Evolutionary conservation across 768 basidiomycete genomes (phyloP).

Genomic region (Auriculariales sp.): DNA sequence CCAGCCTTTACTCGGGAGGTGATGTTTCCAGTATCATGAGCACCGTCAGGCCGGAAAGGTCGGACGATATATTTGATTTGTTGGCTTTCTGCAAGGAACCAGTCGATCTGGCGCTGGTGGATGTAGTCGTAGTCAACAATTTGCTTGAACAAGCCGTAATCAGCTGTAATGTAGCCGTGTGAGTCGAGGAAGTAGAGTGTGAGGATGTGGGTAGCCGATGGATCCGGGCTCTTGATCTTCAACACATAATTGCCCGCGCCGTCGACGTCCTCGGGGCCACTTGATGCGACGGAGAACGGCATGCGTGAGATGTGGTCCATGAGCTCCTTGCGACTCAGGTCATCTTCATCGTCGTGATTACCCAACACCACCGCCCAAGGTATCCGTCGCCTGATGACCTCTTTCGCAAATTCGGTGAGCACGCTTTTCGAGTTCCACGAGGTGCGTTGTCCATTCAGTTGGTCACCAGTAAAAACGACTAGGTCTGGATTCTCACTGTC

Average conservation of each 20-base stretch:
- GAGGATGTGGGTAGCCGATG: slow-evolving; percentile 76
- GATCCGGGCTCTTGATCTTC: slow-evolving; percentile 70
- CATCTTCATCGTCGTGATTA: slow-evolving; percentile 81
- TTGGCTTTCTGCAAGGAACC: slow-evolving; percentile 74
- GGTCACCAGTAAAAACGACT: slow-evolving; percentile 87
- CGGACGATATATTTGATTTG: slow-evolving; percentile 62
- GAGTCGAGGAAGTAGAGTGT: slow-evolving; percentile 89
- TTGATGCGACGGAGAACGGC: slow-evolving; percentile 72
- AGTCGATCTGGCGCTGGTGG: slow-evolving; percentile 68
- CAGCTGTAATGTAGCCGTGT: slow-evolving; percentile 53
- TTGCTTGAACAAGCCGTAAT: slow-evolving; percentile 43
- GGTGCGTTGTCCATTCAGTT: slow-evolving; percentile 82
- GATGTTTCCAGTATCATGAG: slow-evolving; percentile 47
- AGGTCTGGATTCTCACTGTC: slow-evolving; percentile 79
- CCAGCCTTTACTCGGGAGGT: slow-evolving; percentile 42
- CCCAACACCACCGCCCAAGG: slow-evolving; percentile 92
- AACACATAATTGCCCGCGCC: slow-evolving; percentile 88
- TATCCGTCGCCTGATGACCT: slow-evolving; percentile 58
- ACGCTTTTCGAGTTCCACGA: slow-evolving; percentile 84
- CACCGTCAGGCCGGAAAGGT: slow-evolving; percentile 69
- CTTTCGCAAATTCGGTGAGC: slow-evolving; percentile 73
- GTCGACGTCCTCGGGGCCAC: slow-evolving; percentile 71
- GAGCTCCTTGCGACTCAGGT: slow-evolving; percentile 46
- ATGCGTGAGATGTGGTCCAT: slow-evolving; percentile 53
- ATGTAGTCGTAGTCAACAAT: slow-evolving; percentile 80